Conservation (phyloP, 2,329 filamentous ascomycete species). For the Tolypocladium album region DNA sequence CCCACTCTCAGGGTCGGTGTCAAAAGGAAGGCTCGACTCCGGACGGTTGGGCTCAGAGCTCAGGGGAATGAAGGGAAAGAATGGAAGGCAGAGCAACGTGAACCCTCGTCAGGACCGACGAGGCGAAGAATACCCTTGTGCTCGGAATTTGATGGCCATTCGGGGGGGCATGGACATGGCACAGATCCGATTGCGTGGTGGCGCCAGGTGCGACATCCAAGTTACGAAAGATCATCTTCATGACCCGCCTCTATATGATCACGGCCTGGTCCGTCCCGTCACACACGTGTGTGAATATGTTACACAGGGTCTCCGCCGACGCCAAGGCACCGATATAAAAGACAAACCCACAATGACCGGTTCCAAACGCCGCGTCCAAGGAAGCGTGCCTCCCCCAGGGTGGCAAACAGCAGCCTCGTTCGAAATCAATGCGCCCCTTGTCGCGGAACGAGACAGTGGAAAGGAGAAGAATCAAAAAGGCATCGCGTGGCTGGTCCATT, state of each 20-base stretch:
- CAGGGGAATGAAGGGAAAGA: neutral
- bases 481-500: neutral
- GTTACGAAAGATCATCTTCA: neutral
- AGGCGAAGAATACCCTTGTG: neutral
- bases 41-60: neutral
- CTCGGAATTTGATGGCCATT: neutral
- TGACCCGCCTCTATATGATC: neutral
- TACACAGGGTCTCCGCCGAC: neutral
- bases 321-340: neutral
- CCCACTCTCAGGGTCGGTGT: neutral
- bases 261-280: neutral
- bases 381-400: neutral
- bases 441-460: neutral
- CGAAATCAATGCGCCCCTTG: neutral
- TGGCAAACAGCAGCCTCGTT: neutral
- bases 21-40: neutral
- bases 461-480: neutral
- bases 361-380: slow-evolving; percentile 3
- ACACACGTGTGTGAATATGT: neutral
- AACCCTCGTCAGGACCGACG: neutral
- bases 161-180: neutral
- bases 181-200: neutral
- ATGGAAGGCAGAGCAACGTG: neutral
- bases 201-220: neutral
- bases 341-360: neutral